Evolutionary conservation across 164 flowering plant species (phyloP).

Genomic region (Nelumbo lutea): DNA sequence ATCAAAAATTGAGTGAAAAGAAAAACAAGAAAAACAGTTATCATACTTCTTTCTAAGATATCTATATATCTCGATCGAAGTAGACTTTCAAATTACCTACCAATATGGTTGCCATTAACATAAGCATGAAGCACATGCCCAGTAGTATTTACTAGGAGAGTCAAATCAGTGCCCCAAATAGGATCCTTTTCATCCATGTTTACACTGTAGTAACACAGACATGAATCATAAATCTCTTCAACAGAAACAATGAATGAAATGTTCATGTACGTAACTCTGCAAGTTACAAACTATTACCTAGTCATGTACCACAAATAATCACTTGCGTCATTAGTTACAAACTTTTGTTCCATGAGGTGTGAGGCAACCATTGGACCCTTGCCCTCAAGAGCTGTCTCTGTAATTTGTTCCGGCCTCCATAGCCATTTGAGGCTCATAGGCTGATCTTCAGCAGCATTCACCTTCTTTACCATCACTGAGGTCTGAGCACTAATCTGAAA

Average conservation of each 20-base stretch:
- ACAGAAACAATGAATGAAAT: no score
- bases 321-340: slow-evolving; percentile 32
- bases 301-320: slow-evolving; percentile 87
- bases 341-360: slow-evolving; percentile 52
- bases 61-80: no score
- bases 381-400: slow-evolving; percentile 18
- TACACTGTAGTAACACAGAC: slow-evolving; percentile 12
- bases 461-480: slow-evolving; percentile 34
- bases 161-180: slow-evolving; percentile 30
- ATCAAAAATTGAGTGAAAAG: background rate
- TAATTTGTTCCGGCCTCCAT: slow-evolving; percentile 48
- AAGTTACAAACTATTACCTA: slow-evolving; percentile 25
- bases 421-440: slow-evolving; percentile 41
- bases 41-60: background rate
- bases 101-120: slow-evolving; percentile 42
- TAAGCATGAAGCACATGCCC: slow-evolving; percentile 51
- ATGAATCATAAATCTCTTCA: no score
- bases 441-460: slow-evolving; percentile 31
- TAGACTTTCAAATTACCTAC: slow-evolving; percentile 15
- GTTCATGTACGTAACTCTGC: no score
- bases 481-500: slow-evolving; percentile 29
- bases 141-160: slow-evolving; percentile 29
- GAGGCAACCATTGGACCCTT: slow-evolving; percentile 22
- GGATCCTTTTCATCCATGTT: slow-evolving; percentile 25
- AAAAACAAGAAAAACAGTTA: background rate